phyloP scores from a whole-genome alignment of 2,329 filamentous ascomycete species.

The Davidsoniella australis region DNA sequence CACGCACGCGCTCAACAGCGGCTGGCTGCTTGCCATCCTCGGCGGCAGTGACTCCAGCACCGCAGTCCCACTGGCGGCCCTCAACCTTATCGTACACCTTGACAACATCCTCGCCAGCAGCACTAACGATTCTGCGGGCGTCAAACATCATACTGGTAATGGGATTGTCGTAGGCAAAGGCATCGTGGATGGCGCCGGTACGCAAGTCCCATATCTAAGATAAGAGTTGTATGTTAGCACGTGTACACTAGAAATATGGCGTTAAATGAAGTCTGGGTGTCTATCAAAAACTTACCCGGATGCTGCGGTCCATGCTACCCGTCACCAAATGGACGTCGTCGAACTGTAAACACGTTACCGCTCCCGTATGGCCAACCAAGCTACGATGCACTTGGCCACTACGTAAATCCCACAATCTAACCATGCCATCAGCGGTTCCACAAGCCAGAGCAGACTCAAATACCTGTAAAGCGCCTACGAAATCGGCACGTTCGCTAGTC shows the following conservation, averaged over 20 bases:
- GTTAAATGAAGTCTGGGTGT: not conserved
- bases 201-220: constrained; percentile 92
- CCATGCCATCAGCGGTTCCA: constrained; percentile 94
- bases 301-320: constrained; percentile 78
- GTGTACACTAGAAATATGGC: not conserved
- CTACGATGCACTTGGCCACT: constrained; percentile 95
- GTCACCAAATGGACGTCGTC: constrained; percentile 92
- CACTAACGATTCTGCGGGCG: constrained; percentile 68
- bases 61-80: constrained; percentile 90
- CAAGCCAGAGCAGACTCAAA: constrained; percentile 93
- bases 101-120: constrained; percentile 80
- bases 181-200: constrained; percentile 87
- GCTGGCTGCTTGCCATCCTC: constrained; percentile 43
- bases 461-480: constrained; percentile 85
- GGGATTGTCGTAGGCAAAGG: constrained; percentile 83
- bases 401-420: constrained; percentile 86
- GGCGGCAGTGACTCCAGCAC: constrained; percentile 56
- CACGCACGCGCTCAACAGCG: constrained; percentile 68
- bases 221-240: not conserved
- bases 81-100: constrained; percentile 98
- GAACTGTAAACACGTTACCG: constrained; percentile 88
- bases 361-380: constrained; percentile 85
- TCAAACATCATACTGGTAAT: constrained; percentile 98
- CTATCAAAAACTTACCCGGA: constrained; percentile 53
- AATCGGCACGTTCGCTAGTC: constrained; percentile 46